phyloP scores from a whole-genome alignment of 495 filamentous ascomycete species.

The Aspergillus hancockii region DNA sequence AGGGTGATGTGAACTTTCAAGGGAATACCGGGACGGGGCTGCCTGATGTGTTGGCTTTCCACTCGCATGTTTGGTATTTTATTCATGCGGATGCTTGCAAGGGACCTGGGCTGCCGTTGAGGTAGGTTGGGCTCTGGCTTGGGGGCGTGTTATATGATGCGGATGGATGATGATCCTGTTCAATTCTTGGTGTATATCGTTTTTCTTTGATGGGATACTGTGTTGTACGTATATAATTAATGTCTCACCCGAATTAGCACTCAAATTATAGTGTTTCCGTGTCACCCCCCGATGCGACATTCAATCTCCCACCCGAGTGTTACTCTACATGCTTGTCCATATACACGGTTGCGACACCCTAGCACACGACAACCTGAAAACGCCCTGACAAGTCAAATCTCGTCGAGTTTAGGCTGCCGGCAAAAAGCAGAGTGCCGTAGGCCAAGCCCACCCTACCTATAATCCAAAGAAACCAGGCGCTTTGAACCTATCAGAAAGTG shows the following conservation, averaged over 20 bases:
- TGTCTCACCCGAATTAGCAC: not conserved
- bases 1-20: slow-evolving; percentile 33
- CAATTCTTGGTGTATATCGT: not conserved
- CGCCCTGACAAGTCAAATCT: too few species aligned
- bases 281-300: too few species aligned
- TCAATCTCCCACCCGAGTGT: too few species aligned
- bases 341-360: too few species aligned
- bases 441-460: too few species aligned
- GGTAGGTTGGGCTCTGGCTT: not conserved
- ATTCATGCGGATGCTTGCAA: slow-evolving; percentile 29
- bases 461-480: too few species aligned
- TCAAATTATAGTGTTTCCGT: too few species aligned
- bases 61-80: slow-evolving; percentile 53
- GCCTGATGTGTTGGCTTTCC: slow-evolving; percentile 17
- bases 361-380: too few species aligned
- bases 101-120: slow-evolving; percentile 24
- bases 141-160: not conserved
- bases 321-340: too few species aligned
- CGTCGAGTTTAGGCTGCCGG: too few species aligned
- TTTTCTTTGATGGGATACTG: not conserved
- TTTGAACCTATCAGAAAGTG: too few species aligned
- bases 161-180: not conserved
- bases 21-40: slow-evolving; percentile 46
- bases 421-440: too few species aligned
- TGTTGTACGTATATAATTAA: not conserved